Evolutionary conservation across 768 basidiomycete species (phyloP).

Genomic region (Agrocybe pediades): DNA sequence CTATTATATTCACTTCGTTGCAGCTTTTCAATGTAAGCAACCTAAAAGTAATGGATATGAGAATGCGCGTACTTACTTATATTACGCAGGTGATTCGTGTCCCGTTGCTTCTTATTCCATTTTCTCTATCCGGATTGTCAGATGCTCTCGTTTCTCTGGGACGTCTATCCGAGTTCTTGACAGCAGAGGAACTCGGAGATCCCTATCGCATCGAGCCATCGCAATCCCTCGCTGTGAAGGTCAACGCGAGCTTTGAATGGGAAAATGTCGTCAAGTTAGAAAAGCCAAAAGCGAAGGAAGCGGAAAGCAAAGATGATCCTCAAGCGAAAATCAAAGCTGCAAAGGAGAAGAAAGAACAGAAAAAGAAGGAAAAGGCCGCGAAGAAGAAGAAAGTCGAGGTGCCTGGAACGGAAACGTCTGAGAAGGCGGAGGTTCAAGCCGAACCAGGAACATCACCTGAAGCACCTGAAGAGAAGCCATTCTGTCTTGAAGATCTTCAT

Average conservation of each 20-base stretch:
- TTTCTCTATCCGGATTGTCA: conserved; percentile 48
- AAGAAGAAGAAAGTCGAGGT: conserved; percentile 11
- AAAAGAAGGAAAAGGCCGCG: conserved; percentile 8
- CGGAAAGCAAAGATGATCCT: conserved; percentile 7
- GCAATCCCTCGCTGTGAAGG: conserved; percentile 40
- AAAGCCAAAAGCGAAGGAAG: conserved; percentile 20
- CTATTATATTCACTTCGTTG: conserved; percentile 56
- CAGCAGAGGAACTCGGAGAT: conserved; percentile 55
- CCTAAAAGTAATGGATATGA: neutral
- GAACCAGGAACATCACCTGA: conserved; percentile 5
- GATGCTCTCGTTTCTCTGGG: conserved; percentile 52
- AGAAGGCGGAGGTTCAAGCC: conserved; percentile 1
- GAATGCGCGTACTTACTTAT: neutral
- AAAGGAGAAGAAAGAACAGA: conserved; percentile 19
- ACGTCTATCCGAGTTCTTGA: conserved; percentile 49
- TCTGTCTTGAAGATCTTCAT: conserved; percentile 48
- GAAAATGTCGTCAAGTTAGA: conserved; percentile 35
- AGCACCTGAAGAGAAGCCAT: conserved; percentile 45
- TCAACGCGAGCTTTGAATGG: conserved; percentile 57
- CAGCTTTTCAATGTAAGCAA: conserved; percentile 57
- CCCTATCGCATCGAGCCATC: conserved; percentile 44
- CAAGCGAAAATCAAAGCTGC: conserved; percentile 11
- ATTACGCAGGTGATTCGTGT: conserved; percentile 56
- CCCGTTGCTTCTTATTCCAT: conserved; percentile 58
- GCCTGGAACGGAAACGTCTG: neutral